A percentile compares a stretch with the other conserved stretches of the same genome.
Conservation (phyloP, 2,329 filamentous ascomycete species). For the Penicillium thymicola region DNA sequence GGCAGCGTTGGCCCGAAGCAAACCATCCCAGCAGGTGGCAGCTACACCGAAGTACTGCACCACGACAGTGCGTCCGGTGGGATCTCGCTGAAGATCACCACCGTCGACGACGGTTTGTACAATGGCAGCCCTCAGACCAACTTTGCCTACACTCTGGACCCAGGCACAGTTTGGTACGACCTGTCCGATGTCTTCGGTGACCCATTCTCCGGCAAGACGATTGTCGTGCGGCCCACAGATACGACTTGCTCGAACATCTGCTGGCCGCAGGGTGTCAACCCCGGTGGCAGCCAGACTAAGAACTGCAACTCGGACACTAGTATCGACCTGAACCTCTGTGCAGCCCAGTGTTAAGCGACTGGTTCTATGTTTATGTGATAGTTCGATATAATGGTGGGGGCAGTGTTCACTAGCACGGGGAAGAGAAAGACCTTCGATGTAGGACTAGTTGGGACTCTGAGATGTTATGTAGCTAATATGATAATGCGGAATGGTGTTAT, state of each 20-base stretch:
- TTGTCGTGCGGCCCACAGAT: constrained; percentile 27
- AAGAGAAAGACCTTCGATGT: not conserved
- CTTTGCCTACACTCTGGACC: constrained; percentile 43
- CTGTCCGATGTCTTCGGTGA: constrained; percentile 45
- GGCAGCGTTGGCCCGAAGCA: constrained; percentile 28
- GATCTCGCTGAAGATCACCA: constrained; percentile 44
- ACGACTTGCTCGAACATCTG: constrained; percentile 27
- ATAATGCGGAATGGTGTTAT: not conserved
- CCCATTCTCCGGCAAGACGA: constrained; percentile 33
- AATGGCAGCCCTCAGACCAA: constrained; percentile 38
- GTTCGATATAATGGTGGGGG: not conserved
- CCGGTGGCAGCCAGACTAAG: constrained; percentile 32
- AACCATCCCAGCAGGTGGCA: constrained; percentile 30
- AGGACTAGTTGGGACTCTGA: not conserved
- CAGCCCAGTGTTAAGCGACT: constrained; percentile 20
- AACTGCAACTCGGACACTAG: constrained; percentile 25
- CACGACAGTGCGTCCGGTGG: constrained; percentile 40
- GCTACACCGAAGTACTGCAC: constrained; percentile 37
- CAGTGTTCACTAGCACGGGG: not conserved
- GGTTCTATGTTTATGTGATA: not conserved
- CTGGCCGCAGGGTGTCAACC: constrained; percentile 32
- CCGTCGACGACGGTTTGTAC: constrained; percentile 34
- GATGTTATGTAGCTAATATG: constrained; percentile 1
- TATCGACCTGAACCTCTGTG: constrained; percentile 33
- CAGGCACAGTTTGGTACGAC: constrained; percentile 41